These are phyloP conservation scores for Solanum ossicruentum DNA, from an alignment of 257 asterid species.

Conservation along the genomic window DNA sequence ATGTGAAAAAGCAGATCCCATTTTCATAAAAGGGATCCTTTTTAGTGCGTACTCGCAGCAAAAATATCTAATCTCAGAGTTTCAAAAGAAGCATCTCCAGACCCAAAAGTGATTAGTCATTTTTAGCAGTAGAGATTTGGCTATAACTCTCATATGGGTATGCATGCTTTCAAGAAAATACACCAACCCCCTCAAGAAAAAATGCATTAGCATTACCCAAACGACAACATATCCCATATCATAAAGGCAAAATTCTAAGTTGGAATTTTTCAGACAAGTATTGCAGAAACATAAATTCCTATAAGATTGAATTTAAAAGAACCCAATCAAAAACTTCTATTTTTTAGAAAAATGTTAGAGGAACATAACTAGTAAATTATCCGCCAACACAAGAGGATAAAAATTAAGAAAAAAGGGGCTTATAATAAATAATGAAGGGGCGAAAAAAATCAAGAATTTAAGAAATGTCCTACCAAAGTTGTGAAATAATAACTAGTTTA, in stretches of 20 bases:
- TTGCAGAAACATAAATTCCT: not conserved
- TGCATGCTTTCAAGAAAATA: not conserved
- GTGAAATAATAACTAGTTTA: not conserved
- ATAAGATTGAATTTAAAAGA: not conserved
- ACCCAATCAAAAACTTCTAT: not conserved
- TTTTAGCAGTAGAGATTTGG: conserved; percentile 4
- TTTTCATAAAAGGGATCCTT: conserved; percentile 37
- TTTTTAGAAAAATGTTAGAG: not conserved
- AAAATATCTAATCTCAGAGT: conserved; percentile 14
- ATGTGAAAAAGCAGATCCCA: conserved; percentile 30
- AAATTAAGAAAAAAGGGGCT: not conserved
- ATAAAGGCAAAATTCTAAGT: conserved; percentile 33
- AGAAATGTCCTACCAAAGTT: not conserved
- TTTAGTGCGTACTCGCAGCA: conserved; percentile 8
- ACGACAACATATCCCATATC: conserved; percentile 2
- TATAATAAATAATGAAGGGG: not conserved
- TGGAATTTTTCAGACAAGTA: conserved; percentile 16
- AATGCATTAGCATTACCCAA: conserved; percentile 9
- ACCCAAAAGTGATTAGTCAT: conserved; percentile 8
- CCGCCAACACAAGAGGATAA: not conserved
- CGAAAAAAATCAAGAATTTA: not conserved
- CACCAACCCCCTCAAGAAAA: not conserved
- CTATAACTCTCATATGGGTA: conserved; percentile 6
- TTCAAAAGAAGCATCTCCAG: conserved; percentile 16
- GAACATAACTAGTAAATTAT: not conserved